Base-by-base conservation (phyloP, 2,329 filamentous ascomycete species). In the Colletotrichum acutatum region DNA sequence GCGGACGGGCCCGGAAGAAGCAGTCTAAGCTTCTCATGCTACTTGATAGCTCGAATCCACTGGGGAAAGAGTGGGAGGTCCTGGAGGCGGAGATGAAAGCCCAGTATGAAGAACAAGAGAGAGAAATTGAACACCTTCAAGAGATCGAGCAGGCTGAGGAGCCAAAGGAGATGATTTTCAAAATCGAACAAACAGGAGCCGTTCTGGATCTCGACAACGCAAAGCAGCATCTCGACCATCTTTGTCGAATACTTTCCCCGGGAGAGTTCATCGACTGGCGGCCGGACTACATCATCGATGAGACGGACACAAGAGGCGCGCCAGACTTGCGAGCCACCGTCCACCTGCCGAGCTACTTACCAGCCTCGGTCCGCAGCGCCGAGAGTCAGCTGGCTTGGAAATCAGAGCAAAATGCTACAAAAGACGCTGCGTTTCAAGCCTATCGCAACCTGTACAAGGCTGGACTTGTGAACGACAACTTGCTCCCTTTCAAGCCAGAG, bases 351-450 rank as follows among this genome's bases (percentile, higher is more conserved):
- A 86, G 88, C 4, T 92, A 90, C 4, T 84, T 98, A 0, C 88
- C 93, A n/a, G 83, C 87, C 4, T 80, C 86, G 14, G 81, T 95
- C 11, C 89, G 93, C 19, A 83, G 81, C 52, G 85, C 88, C 0
- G 77, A 82, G 26, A 90, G 92, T 64, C 79, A 80, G 32, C 74
- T 79, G 46, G 74, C 80, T n/a, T 98, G 95, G 95, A 81, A 76
- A 12, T 93, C 91, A 0, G 92, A 97, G 77, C 89, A 86, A 70
- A 91, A 90, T 76, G 95, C 95, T 0, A 91, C 86, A 76, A 94
- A 93, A 78, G 96, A 98, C 80, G 94, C 93, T 1, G 93, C 94
- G 0, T 97, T 97, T 74, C 90, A 94, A 78, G 94, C 95, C 1
- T 98, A 95, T 78, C 82, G 89, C 26, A 86, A 86, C 5, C 85